phyloP scores from a whole-genome alignment of 1,284 basidiomycete genomes.

The Leccinum pachyderme region DNA sequence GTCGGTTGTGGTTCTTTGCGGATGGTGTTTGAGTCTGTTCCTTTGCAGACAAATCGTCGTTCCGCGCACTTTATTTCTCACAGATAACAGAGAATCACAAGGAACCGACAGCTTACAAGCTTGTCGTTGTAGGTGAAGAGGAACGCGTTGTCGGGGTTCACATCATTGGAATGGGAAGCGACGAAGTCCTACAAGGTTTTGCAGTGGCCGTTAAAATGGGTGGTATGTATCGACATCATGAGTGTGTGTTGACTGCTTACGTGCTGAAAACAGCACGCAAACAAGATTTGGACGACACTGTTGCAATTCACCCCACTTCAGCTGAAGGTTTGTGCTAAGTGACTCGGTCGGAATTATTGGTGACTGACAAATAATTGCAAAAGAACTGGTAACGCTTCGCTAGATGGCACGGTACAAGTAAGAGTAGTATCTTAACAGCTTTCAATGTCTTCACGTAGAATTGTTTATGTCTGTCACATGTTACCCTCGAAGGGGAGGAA shows the following conservation, averaged over 20 bases:
- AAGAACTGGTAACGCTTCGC: conserved; percentile 33
- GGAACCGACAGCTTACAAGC: conserved; percentile 92
- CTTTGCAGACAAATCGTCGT: conserved; percentile 66
- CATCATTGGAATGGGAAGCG: conserved; percentile 86
- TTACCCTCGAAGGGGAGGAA: background rate
- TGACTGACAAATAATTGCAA: conserved; percentile 10
- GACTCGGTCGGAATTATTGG: background rate
- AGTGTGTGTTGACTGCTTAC: background rate
- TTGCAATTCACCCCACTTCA: conserved; percentile 89
- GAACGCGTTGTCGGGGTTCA: conserved; percentile 96
- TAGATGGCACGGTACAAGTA: conserved; percentile 12
- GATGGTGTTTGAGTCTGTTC: conserved; percentile 2
- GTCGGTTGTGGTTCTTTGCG: conserved; percentile 25
- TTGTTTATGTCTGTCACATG: background rate
- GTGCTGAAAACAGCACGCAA: conserved; percentile 57
- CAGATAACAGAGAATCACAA: conserved; percentile 87
- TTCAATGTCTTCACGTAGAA: background rate
- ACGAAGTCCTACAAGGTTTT: conserved; percentile 94
- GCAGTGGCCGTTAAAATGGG: conserved; percentile 96
- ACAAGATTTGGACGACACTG: conserved; percentile 82
- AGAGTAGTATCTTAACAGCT: background rate
- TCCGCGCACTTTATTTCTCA: conserved; percentile 85
- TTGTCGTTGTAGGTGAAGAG: conserved; percentile 82
- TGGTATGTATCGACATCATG: conserved; percentile 43
- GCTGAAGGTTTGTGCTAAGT: conserved; percentile 57